Evolutionary conservation across 1,139 yeast genomes (phyloP).

Genomic region (Hansenula sp.): DNA sequence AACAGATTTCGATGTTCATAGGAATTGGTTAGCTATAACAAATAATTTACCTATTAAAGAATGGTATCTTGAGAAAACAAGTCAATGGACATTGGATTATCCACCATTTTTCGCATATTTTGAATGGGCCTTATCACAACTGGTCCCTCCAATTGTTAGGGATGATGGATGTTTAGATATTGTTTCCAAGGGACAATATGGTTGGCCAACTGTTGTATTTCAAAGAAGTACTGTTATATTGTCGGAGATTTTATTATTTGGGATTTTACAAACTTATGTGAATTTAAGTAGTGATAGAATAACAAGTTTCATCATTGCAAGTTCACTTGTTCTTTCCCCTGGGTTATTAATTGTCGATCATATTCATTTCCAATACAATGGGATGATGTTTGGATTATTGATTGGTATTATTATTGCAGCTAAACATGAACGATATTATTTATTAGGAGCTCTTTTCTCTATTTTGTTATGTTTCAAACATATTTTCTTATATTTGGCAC

Average conservation of each 20-base stretch:
- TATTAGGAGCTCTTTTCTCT: constrained; percentile 73
- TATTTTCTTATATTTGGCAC: constrained; percentile 88
- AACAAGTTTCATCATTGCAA: constrained; percentile 67
- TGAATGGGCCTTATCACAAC: constrained; percentile 72
- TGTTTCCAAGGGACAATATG: constrained; percentile 61
- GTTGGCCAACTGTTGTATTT: constrained; percentile 74
- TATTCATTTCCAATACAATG: constrained; percentile 93
- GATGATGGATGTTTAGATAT: constrained; percentile 79
- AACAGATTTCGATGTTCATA: constrained; percentile 95
- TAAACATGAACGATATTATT: constrained; percentile 48
- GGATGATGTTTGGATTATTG: constrained; percentile 84
- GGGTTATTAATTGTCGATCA: constrained; percentile 87
- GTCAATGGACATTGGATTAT: constrained; percentile 95
- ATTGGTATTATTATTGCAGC: constrained; percentile 74
- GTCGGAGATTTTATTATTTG: constrained; percentile 70
- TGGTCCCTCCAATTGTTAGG: constrained; percentile 62
- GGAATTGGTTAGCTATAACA: constrained; percentile 96
- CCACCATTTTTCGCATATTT: constrained; percentile 98
- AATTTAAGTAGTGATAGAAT: constrained; percentile 45
- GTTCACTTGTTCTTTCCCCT: constrained; percentile 83
- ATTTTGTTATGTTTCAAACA: constrained; percentile 88
- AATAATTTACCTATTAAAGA: constrained; percentile 64
- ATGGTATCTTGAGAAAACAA: constrained; percentile 85
- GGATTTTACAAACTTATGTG: constrained; percentile 69
- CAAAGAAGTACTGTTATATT: constrained; percentile 79